Base-by-base conservation (phyloP, 2,329 filamentous ascomycete genomes). In the Cercospora citrullina region DNA sequence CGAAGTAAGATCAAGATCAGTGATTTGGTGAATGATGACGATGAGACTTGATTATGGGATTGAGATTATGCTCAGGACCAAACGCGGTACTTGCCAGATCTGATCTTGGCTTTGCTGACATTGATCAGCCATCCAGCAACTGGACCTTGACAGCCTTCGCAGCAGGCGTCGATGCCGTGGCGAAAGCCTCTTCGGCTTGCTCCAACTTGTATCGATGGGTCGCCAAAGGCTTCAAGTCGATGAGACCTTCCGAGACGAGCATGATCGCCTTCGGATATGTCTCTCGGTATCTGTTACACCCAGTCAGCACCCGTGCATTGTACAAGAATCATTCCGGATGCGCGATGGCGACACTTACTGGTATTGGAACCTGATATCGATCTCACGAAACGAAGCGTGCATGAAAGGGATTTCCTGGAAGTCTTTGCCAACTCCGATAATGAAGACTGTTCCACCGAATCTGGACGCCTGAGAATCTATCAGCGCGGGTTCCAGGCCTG, bases 261-360 rank as follows among this genome's bases (percentile, higher is more conserved):
- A 77, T 76, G 68, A 84, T 78, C 0, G 80, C 82, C 61, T 76
- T 82, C 8, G 79, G 78, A 67, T 80, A 81, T 1, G 78, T 80
- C 65, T 81, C 77, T 45, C 76, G 74, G 66, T 81, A 81, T 45
- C 66, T 68, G 33, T 16, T 30, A 28, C 28, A 16, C 18, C 48
- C 14, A 7, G 42, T 61, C 30, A 58, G 60, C 61, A 64, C 58
- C 63, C 58, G 42, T 30, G 31, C 18, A 36, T 23, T 6, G 18
- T 6, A 1, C 3, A 12, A 23, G 14, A 8, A 16, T 28, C 1
- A 7, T 14, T 10, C 4, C 5, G 21, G 7, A 7, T 8, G 18
- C 8, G 6, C 14, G 31, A 51, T 33, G 10, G 31, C 21, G 31
- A 12, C 21, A 68, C 63, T 31, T 31, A 65, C 12, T 79, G 77